phyloP scores from a whole-genome alignment of 2,329 filamentous ascomycete species.

The Botrytis byssoidea region DNA sequence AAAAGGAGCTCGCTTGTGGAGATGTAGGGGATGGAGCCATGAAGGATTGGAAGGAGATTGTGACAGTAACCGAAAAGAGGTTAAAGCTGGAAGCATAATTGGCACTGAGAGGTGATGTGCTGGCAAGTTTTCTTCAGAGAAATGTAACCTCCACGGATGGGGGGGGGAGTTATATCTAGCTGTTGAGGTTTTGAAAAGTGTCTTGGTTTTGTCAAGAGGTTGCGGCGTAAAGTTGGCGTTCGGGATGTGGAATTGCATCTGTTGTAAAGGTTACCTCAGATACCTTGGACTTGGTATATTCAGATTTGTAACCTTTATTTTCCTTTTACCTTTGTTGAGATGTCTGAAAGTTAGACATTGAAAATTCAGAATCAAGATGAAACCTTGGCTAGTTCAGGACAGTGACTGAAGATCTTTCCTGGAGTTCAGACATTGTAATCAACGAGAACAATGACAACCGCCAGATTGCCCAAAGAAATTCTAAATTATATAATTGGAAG shows the following conservation, averaged over 20 bases:
- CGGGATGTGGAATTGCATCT: neutral
- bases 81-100: constrained; percentile 30
- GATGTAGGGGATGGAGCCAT: constrained; percentile 82
- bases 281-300: neutral
- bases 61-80: constrained; percentile 58
- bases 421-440: neutral
- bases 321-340: neutral
- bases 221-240: neutral
- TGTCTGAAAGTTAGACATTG: neutral
- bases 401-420: neutral
- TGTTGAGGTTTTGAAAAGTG: neutral
- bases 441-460: accelerated
- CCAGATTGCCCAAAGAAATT: neutral
- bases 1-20: constrained; percentile 80
- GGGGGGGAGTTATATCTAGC: neutral
- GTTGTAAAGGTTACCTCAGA: neutral
- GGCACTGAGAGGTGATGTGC: neutral
- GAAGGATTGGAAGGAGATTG: constrained; percentile 77
- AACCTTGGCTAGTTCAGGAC: neutral
- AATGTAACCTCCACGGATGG: neutral
- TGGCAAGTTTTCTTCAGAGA: neutral
- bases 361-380: neutral
- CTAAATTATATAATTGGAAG: accelerated
- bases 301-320: neutral
- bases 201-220: neutral